Base-by-base conservation (phyloP, 75 land plant genomes). In the Chamaecyparis obtusa region DNA sequence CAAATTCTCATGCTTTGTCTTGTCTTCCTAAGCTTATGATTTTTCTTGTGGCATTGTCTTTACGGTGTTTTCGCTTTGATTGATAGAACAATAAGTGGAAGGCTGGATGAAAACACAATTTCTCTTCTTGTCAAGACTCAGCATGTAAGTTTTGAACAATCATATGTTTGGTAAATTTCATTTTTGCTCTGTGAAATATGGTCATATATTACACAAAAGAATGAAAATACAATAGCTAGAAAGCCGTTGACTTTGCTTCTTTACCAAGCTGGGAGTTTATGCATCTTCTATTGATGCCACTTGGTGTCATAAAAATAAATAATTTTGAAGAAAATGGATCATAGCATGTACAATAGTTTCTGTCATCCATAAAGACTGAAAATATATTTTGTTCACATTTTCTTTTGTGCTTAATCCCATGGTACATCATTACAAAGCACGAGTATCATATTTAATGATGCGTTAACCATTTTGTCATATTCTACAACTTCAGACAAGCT, bases 71-170 rank as follows among this genome's bases (percentile, higher is more conserved):
- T 85, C 27, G 35, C 19, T 76, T 72, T 82, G 32, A 33, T 85
- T 55, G 36, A 87, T 90, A 95, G 96, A 88, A 91, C 95, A 83
- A 91, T 94, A 88, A 94, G 95, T 84, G 87, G 91, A 85, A 95
- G 93, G 86, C 87, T 95, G 74, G 95, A 94, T 84, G 85, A 85
- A 85, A 92, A 92, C 88, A 95, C 95, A 33, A 88, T 95, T 79
- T 94, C 94, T 44, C 95, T 95, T 90, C 92, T 95, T 85, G 93
- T 94, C 41, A 92, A 91, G 88, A 94, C 95, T 67, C 85, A 94
- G 13, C 85, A 91, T 90, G 96, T 95, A 89, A 86, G 90, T 88
- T 67, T 74, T 64, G 30, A 77, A 36, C 76, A 43, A 57, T 84
- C 17, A 44, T 27, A 89, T 27, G 24, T 78, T 9, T 48, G 1